phyloP scores from a whole-genome alignment of 306 rosid genomes.

The Lathyrus oleraceus region DNA sequence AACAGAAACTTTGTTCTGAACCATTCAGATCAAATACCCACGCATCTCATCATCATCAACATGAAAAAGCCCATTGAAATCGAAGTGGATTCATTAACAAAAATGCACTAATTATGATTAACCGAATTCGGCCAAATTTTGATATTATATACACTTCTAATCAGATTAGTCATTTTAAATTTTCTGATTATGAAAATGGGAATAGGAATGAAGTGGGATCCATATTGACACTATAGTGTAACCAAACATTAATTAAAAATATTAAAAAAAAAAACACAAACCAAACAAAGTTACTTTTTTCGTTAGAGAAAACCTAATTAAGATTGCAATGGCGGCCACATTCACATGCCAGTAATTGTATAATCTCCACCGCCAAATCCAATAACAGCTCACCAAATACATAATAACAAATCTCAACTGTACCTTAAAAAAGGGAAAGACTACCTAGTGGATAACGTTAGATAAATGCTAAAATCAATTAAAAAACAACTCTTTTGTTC shows the following conservation, averaged over 20 bases:
- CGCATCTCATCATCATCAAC: conserved; percentile 38
- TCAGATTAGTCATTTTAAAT: too few relatives aligned
- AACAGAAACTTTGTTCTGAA: neutral
- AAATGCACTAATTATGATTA: too few relatives aligned
- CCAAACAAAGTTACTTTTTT: conserved; percentile 4
- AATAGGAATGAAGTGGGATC: neutral
- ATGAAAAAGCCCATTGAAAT: conserved; percentile 12
- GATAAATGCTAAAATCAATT: neutral
- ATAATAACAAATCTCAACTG: neutral
- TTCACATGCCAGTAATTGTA: conserved; percentile 29
- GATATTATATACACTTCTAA: too few relatives aligned
- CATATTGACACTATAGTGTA: neutral
- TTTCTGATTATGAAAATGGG: neutral
- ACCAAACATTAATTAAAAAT: neutral
- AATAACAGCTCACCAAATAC: neutral
- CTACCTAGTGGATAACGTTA: conserved; percentile 13
- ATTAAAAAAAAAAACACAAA: neutral
- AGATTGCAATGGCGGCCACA: conserved; percentile 45
- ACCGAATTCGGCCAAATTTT: too few relatives aligned
- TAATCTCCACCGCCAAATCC: conserved; percentile 28
- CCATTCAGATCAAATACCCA: conserved; percentile 25
- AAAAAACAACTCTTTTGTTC: neutral
- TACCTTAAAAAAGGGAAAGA: conserved; percentile 6
- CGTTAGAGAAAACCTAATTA: conserved; percentile 13
- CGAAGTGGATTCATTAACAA: neutral